These are phyloP conservation scores for Fagopyrum tataricum DNA, from an alignment of 148 eudicot genomes.

Conservation along the genomic window DNA sequence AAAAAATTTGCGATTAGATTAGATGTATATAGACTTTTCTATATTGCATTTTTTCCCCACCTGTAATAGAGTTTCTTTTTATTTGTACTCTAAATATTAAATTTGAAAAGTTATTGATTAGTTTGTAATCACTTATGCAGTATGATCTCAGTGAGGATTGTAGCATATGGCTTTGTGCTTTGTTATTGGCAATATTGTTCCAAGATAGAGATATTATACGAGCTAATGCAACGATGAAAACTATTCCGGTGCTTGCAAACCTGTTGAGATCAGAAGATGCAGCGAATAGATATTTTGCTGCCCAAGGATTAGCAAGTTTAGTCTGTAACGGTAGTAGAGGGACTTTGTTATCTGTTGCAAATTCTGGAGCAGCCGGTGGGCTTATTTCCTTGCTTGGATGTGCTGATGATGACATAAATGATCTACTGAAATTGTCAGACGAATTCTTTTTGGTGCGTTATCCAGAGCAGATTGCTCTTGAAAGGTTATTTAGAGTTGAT, in stretches of 20 bases:
- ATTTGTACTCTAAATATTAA: neutral
- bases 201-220: conserved; percentile 89
- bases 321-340: conserved; percentile 96
- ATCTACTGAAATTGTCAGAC: conserved; percentile 73
- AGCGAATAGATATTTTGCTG: conserved; percentile 83
- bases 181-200: conserved; percentile 75
- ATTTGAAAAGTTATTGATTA: neutral
- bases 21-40: neutral
- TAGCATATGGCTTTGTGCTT: conserved; percentile 75
- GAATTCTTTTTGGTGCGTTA: conserved; percentile 67
- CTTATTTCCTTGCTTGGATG: conserved; percentile 86
- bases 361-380: conserved; percentile 84
- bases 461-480: conserved; percentile 95
- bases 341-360: conserved; percentile 89
- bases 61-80: neutral
- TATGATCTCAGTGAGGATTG: conserved; percentile 55
- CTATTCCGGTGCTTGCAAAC: conserved; percentile 69
- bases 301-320: conserved; percentile 85
- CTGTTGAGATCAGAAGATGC: conserved; percentile 77
- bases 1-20: neutral
- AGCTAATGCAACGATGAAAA: conserved; percentile 72
- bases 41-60: neutral
- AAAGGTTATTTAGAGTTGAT: conserved; percentile 90
- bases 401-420: conserved; percentile 75
- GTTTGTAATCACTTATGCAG: conserved; percentile 31